These are phyloP conservation scores for Neocatenulostroma microsporum DNA, from an alignment of 2,329 filamentous ascomycete genomes.

Conservation along the genomic window DNA sequence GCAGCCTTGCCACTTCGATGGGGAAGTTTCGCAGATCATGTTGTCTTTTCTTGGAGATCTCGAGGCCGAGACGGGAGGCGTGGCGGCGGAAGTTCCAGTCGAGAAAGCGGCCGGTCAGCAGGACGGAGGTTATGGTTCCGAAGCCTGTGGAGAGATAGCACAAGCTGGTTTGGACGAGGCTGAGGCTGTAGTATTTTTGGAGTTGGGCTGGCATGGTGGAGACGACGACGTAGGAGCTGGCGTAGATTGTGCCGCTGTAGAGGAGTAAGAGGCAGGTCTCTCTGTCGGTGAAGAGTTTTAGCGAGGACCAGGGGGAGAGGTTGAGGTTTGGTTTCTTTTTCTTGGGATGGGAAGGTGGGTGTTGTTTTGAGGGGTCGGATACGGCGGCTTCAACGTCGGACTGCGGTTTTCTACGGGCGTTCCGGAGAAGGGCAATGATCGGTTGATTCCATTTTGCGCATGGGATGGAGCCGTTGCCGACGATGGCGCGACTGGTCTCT, in stretches of 20 bases:
- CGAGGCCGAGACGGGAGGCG: slow-evolving; percentile 53
- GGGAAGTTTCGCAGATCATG: slow-evolving; percentile 45
- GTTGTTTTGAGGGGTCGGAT: slow-evolving; percentile 14
- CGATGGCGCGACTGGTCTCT: slow-evolving; percentile 35
- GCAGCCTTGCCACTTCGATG: slow-evolving; percentile 38
- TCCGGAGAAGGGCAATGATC: slow-evolving; percentile 22
- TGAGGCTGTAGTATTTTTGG: slow-evolving; percentile 30
- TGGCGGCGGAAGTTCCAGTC: slow-evolving; percentile 67
- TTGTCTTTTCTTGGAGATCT: slow-evolving; percentile 52
- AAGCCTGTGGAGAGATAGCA: slow-evolving; percentile 28
- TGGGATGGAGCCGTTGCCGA: slow-evolving; percentile 30
- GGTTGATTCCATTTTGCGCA: slow-evolving; percentile 25
- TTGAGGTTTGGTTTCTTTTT: slow-evolving; percentile 39
- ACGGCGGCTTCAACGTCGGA: too few relatives aligned
- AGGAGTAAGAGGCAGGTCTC: slow-evolving; percentile 18
- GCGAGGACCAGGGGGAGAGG: slow-evolving; percentile 35
- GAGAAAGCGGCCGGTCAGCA: slow-evolving; percentile 48
- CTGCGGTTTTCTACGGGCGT: slow-evolving; percentile 8
- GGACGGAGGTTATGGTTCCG: slow-evolving; percentile 31
- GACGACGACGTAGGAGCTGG: slow-evolving; percentile 41
- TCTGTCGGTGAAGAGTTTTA: slow-evolving; percentile 31
- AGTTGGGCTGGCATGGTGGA: slow-evolving; percentile 38
- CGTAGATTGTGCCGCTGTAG: slow-evolving; percentile 31
- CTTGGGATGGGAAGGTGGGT: slow-evolving; percentile 24
- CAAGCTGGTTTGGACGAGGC: slow-evolving; percentile 17